Conservation (phyloP, 164 flowering plant genomes). For the Magnolia kwangsiensis region DNA sequence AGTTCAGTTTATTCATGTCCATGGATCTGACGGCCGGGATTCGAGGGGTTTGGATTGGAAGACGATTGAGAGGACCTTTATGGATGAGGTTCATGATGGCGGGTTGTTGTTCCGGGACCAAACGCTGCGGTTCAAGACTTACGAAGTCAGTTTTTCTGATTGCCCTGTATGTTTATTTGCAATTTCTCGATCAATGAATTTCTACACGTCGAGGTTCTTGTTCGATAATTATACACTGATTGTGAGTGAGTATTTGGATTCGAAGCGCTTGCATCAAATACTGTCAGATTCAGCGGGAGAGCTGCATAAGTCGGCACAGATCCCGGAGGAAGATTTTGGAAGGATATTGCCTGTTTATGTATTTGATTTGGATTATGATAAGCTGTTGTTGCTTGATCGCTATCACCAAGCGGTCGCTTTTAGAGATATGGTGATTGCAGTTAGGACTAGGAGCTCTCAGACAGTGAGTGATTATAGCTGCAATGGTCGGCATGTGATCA, state of each 20-base stretch:
- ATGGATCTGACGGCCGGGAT: constrained; percentile 45
- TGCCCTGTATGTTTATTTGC: constrained; percentile 84
- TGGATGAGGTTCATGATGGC: constrained; percentile 61
- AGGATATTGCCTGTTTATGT: constrained; percentile 87
- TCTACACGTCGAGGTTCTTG: constrained; percentile 89
- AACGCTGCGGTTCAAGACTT: constrained; percentile 59
- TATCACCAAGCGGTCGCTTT: constrained; percentile 91
- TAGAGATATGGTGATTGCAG: constrained; percentile 93
- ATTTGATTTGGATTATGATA: constrained; percentile 75
- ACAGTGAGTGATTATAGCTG: constrained; percentile 96
- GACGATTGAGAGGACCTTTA: constrained; percentile 58
- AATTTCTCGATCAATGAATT: constrained; percentile 55
- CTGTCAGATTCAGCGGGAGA: constrained; percentile 69
- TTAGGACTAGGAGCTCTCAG: constrained; percentile 80
- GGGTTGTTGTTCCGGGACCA: constrained; percentile 72
- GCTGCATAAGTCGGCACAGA: constrained; percentile 49
- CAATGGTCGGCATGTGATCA: constrained; percentile 87
- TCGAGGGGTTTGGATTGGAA: constrained; percentile 71
- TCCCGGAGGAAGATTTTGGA: constrained; percentile 66
- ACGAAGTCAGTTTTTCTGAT: constrained; percentile 45
- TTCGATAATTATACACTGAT: constrained; percentile 92
- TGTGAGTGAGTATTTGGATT: constrained; percentile 94
- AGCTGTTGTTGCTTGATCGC: constrained; percentile 73
- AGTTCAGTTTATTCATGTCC: constrained; percentile 76
- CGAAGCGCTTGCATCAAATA: constrained; percentile 84